Base-by-base conservation (phyloP, 768 basidiomycete genomes). In the Phylloporus arenicola region DNA sequence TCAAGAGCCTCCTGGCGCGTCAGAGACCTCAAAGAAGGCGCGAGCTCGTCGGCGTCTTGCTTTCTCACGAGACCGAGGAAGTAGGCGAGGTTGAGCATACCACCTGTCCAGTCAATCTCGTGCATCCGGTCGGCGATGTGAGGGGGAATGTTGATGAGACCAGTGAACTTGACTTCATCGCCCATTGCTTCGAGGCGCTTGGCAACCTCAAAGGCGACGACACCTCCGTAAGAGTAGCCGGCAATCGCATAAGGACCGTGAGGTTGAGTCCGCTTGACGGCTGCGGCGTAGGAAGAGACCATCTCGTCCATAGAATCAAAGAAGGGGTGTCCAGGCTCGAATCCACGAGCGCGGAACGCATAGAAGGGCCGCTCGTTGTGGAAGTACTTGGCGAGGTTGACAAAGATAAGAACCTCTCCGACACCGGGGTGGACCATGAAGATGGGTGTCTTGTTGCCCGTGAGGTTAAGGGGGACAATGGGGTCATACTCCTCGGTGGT, bases 381-480 rank as follows among this genome's bases (percentile, higher is more conserved):
- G 47, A 75, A 66, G 34, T 64, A 66, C 17, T 70, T 71, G 3
- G 73, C 72, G 10, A 75, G 63, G 55, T 72, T 73, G 45, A 75
- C 64, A 59, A 75, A 75, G 43, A 72, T 67, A 10, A 71, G 58
- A 4, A 72, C 62, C 42, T 71, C 74, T 12, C 73, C 74, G 5
- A 74, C 70, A 57, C 74, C 74, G 0, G 74, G 72, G 57, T 75
- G 74, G 14, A 75, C 64, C 57, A 75, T 67, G 58, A 73, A 75
- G 34, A 75, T 61, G 1, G 74, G 74, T 0, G 74, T 70, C 59
- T 72, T 74, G 42, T 61, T 56, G 1, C 74, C 73, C 1, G 64
- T 57, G 8, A 70, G 55, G 33, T 72, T 65, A 29, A 75, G 66
- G 7, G 71, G 71, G 17, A 75, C 68, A 17, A 75, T 62, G 16